phyloP scores from a whole-genome alignment of 108 stramenopile species.

The Pseudonitzschia multistriata region DNA sequence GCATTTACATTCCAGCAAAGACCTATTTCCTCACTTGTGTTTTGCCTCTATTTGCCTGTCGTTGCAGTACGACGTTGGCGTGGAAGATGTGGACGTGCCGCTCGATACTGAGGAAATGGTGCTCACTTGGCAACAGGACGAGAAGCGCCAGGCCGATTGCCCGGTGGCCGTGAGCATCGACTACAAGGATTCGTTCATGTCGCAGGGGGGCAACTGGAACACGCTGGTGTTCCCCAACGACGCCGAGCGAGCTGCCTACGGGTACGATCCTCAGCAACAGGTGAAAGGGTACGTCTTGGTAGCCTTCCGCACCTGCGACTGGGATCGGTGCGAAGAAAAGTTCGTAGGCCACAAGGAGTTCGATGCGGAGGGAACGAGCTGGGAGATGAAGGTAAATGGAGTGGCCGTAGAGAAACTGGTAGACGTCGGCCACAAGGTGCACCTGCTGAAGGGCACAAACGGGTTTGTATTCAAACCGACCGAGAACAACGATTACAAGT shows the following conservation, averaged over 20 bases:
- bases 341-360: conserved; percentile 21
- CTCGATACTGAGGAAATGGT: neutral
- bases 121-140: conserved; percentile 9
- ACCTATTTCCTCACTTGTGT: neutral
- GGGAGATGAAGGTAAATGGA: conserved; percentile 19
- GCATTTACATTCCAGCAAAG: neutral
- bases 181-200: conserved; percentile 44
- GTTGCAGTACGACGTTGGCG: conserved; percentile 4
- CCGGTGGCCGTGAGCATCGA: conserved; percentile 30
- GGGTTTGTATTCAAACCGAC: neutral
- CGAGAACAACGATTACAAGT: conserved; percentile 4
- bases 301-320: conserved; percentile 27
- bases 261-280: conserved; percentile 6
- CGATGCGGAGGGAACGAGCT: conserved; percentile 14
- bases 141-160: conserved; percentile 9
- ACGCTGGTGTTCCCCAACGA: conserved; percentile 42
- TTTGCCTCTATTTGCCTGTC: neutral
- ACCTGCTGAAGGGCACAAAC: neutral
- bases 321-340: conserved; percentile 27
- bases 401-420: neutral
- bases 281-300: conserved; percentile 35
- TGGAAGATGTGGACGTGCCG: neutral
- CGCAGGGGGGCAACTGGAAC: conserved; percentile 27
- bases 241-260: conserved; percentile 30
- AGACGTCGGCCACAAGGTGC: neutral